These are phyloP conservation scores for Pulicaria dysenterica DNA, from an alignment of 129 eudicot genomes.

Conservation along the genomic window DNA sequence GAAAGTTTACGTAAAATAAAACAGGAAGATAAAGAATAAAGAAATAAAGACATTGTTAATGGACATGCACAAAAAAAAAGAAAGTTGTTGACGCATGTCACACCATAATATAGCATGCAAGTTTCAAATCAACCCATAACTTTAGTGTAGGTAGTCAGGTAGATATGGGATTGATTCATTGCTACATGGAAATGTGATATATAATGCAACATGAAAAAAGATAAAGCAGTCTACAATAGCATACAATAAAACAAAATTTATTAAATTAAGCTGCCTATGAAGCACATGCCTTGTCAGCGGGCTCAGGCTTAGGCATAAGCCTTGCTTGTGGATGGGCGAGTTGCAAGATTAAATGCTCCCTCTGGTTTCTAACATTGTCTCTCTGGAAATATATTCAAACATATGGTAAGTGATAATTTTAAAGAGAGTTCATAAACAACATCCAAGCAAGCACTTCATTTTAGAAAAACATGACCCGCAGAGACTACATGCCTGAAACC, in stretches of 20 bases:
- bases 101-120: too few relatives aligned
- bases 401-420: slow-evolving; percentile 14
- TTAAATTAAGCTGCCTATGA: slow-evolving; percentile 4
- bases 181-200: too few relatives aligned
- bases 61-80: too few relatives aligned
- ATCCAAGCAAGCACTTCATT: neutral
- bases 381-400: slow-evolving; percentile 19
- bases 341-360: slow-evolving; percentile 65
- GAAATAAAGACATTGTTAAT: too few relatives aligned
- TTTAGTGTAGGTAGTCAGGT: too few relatives aligned
- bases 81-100: too few relatives aligned
- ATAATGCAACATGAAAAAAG: neutral
- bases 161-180: too few relatives aligned
- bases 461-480: neutral
- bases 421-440: neutral
- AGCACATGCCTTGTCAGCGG: slow-evolving; percentile 54
- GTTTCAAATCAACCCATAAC: too few relatives aligned
- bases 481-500: slow-evolving; percentile 62
- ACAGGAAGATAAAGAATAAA: slow-evolving; percentile 19
- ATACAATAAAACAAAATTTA: neutral
- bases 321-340: slow-evolving; percentile 73
- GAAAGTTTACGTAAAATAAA: slow-evolving; percentile 9
- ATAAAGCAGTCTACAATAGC: slow-evolving; percentile 5
- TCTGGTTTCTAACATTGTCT: slow-evolving; percentile 39
- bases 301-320: slow-evolving; percentile 72